Base-by-base conservation (phyloP, 192 early-diverging fungal genomes). In the Coemansia pectinata region DNA sequence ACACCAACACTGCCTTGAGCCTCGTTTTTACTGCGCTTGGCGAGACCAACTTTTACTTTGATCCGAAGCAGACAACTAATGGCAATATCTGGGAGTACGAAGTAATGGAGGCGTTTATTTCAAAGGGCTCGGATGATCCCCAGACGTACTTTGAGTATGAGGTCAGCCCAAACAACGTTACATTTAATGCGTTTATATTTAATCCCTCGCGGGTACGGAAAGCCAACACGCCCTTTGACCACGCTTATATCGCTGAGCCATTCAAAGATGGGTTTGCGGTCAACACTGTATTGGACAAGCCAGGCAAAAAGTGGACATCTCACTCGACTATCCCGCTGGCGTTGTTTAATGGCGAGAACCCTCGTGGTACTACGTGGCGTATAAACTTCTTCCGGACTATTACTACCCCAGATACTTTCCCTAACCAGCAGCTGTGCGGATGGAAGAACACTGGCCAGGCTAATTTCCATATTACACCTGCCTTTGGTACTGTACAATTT, bases 351-450 rank as follows among this genome's bases (percentile, higher is more conserved):
- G 81, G 67, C 41, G 81, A 84, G 59, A 71, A 78, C 39, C 77
- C 76, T 15, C 33, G 34, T 5, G 81, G 81, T 40, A 62, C 66
- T 14, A 31, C 23, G 19, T 84, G 81, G 81, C 76, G 81, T 62
- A 84, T 84, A 77, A 84, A 84, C 71, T 84, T 84, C 34, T 84
- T 84, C 77, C 66, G 81, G 29, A 84, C 81, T 1, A 64, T 84
- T 25, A 79, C 77, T 29, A 41, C 71, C 27, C 71, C 76, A 1
- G 19, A 6, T 15, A 76, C 68, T 0, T 84, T 65, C 50, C 81
- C 81, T 6, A 39, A 79, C 58, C 81, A 84, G 71, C 60, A 76
- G 71, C 81, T 84, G 21, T 78, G 81, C 15, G 81, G 77, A 5
- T 84, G 81, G 81, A 76, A 71, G 68, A 79, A 78, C 52, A 75